phyloP scores from a whole-genome alignment of 192 early-diverging fungal species.

The Coemansia sp. region DNA sequence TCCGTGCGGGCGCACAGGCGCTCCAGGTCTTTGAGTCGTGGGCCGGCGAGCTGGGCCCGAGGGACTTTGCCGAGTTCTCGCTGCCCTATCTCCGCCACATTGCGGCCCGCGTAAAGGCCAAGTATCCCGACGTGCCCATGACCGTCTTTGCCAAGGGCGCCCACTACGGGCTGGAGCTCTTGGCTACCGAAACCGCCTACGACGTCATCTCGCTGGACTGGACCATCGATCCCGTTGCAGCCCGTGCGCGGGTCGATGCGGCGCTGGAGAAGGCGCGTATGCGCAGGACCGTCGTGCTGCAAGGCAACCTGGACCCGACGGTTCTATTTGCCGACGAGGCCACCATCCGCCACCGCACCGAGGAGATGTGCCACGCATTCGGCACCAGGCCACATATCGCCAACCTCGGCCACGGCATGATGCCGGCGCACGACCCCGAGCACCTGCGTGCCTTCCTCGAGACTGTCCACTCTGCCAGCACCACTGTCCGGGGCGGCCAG shows the following conservation, averaged over 20 bases:
- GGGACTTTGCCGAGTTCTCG: conserved; percentile 76
- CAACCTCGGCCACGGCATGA: conserved; percentile 96
- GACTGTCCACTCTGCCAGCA: conserved; percentile 54
- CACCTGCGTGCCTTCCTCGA: conserved; percentile 63
- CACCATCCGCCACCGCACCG: conserved; percentile 64
- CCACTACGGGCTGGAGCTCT: conserved; percentile 74
- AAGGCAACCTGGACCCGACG: conserved; percentile 95
- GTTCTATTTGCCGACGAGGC: conserved; percentile 71
- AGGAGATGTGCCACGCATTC: conserved; percentile 76
- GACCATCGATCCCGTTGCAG: conserved; percentile 64
- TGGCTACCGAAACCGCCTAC: conserved; percentile 61
- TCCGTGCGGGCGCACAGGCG: conserved; percentile 94
- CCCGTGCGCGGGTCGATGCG: conserved; percentile 17
- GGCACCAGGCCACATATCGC: conserved; percentile 77
- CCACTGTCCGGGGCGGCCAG: conserved; percentile 20
- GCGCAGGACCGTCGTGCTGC: conserved; percentile 50
- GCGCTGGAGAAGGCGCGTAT: conserved; percentile 1
- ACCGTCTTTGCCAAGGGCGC: conserved; percentile 90
- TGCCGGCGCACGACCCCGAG: conserved; percentile 75
- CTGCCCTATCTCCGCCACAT: conserved; percentile 88
- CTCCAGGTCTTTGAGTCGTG: conserved; percentile 97
- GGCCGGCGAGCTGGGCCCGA: conserved; percentile 86
- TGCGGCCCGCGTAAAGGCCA: conserved; percentile 64
- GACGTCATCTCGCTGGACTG: conserved; percentile 91
- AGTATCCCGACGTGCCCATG: conserved; percentile 68